Evolutionary conservation across 495 filamentous ascomycete species (phyloP), one percentile per base, ranked within the genome.

Genomic region (Jackrogersella minutella): DNA sequence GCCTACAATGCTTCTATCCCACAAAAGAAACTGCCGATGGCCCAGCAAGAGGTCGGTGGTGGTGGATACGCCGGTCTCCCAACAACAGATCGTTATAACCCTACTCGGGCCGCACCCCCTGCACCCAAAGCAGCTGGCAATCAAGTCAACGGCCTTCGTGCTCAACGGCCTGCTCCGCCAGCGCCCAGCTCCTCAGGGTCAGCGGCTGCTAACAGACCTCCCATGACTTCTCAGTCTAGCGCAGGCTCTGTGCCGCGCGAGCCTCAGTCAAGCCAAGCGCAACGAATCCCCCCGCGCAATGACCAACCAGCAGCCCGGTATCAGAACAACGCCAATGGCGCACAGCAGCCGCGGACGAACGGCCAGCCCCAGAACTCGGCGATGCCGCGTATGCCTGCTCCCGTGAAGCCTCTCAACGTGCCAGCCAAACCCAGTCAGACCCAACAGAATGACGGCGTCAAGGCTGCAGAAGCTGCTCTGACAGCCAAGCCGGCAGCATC

Each of bases 381-480:
- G 4, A 75, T 84, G 7, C 82, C 81, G 26, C 84, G 89, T 40
- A 76, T 90, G 58, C 89, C 88, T 1, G 86, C 88, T 17, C 85
- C 91, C 39, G 90, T 94, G 46, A 97, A 97, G 78, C 93, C 93
- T 13, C 81, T 97, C 65, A 97, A 97, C 76, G 91, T 97, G 39
- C 86, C 89, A n/a, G 81, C 86, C 61, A 97, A 96, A 79, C 88
- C 91, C 56, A 82, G 81, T 10, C 83, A 82, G 13, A 71, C 80
- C 28, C 74, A 74, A 49, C 78, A 84, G 51, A 76, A 76, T 14
- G 88, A 91, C 77, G 82, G 87, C 13, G 83, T 93, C 58, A 90
- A 92, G 76, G 89, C 92, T 68, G 91, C 93, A 21, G 92, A 96
- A 77, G 86, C 87, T 39, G 91, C 91, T 6, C 80, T 96, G 64